Percentiles rank a stretch among this genome's conserved stretches.
These are phyloP conservation scores for Neolentinus lepideus DNA, from an alignment of 1,284 basidiomycete genomes.

Conservation along the genomic window DNA sequence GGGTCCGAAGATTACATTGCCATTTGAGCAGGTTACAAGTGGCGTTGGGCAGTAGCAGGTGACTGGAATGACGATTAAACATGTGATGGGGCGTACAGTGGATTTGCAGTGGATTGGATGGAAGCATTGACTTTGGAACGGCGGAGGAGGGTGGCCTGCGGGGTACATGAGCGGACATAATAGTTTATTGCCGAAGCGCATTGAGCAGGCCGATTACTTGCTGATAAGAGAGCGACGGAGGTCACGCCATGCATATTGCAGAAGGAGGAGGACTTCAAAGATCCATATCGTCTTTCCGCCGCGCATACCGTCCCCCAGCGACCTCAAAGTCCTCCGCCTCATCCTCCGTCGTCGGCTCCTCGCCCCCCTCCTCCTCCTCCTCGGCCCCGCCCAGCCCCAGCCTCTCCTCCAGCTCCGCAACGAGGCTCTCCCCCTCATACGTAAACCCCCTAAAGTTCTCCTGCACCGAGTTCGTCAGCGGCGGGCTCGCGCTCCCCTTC, in stretches of 20 bases:
- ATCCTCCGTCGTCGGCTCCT: conserved; percentile 53
- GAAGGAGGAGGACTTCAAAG: conserved; percentile 9
- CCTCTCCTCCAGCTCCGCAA: conserved; percentile 24
- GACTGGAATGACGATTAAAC: not conserved
- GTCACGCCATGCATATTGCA: not conserved
- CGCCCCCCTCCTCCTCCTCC: conserved; percentile 32
- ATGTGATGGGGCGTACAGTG: not conserved
- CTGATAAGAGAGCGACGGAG: not conserved
- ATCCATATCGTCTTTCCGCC: conserved; percentile 29
- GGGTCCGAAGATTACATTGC: not conserved
- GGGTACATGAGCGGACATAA: not conserved
- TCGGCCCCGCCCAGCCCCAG: conserved; percentile 32
- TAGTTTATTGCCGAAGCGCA: not conserved
- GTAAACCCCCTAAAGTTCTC: conserved; percentile 94
- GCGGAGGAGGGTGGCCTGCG: not conserved
- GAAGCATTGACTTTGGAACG: not conserved
- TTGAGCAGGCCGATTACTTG: not conserved
- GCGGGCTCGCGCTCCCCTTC: conserved; percentile 48
- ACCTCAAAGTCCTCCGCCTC: conserved; percentile 54
- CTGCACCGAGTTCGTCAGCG: conserved; percentile 85
- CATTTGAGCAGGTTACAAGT: not conserved
- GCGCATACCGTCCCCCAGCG: conserved; percentile 58
- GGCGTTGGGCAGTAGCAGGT: not conserved
- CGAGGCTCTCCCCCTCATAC: conserved; percentile 73
- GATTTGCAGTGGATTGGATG: not conserved